These are phyloP conservation scores for Candolleomyces aberdarensis DNA, from an alignment of 768 basidiomycete species.

Conservation along the genomic window DNA sequence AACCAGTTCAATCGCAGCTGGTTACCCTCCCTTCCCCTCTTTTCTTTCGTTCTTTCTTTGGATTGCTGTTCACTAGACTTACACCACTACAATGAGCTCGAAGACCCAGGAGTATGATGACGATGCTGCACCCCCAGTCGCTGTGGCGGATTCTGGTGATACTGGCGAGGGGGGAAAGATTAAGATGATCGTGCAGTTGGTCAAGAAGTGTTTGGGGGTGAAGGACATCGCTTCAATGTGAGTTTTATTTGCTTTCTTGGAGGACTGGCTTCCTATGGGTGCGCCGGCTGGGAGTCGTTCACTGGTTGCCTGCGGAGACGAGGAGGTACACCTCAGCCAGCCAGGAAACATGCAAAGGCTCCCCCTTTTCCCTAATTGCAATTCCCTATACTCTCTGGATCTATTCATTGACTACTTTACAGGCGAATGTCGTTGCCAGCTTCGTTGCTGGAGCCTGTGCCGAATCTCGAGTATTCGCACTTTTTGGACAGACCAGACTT, in stretches of 20 bases:
- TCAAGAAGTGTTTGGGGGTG: constrained; percentile 89
- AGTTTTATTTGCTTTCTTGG: constrained; percentile 23
- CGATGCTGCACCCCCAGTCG: constrained; percentile 55
- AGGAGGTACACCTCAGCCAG: too few relatives aligned
- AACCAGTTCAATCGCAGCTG: too few relatives aligned
- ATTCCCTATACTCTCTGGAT: neutral
- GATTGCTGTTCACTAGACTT: neutral
- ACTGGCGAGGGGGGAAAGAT: constrained; percentile 86
- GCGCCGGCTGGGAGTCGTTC: neutral
- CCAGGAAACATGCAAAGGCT: too few relatives aligned
- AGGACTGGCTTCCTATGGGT: too few relatives aligned
- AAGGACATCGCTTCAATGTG: constrained; percentile 95
- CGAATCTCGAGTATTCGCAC: constrained; percentile 96
- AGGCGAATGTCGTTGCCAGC: constrained; percentile 94
- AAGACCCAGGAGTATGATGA: constrained; percentile 29
- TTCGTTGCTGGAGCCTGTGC: constrained; percentile 88
- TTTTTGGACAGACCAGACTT: constrained; percentile 89
- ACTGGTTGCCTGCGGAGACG: neutral
- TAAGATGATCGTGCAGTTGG: constrained; percentile 89
- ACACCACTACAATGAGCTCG: neutral
- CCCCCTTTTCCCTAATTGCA: too few relatives aligned
- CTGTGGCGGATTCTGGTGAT: constrained; percentile 68
- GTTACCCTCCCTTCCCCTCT: too few relatives aligned
- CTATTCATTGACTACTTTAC: neutral
- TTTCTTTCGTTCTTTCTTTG: too few relatives aligned